Base-by-base conservation (phyloP, 2,329 filamentous ascomycete species). In the Penicillium polonicum region DNA sequence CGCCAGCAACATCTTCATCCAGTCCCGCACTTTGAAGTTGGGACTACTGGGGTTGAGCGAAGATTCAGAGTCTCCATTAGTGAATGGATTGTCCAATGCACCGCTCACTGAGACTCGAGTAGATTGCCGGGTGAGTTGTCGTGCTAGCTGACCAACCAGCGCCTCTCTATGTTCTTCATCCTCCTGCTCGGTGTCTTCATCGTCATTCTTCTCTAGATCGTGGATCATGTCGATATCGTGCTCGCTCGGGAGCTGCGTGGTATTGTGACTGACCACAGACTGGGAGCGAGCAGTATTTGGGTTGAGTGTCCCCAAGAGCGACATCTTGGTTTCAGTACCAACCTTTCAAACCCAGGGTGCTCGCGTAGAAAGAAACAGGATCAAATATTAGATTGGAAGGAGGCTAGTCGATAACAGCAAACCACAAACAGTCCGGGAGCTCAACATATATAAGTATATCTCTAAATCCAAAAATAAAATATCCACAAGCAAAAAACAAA, bases 101-200 rank as follows among this genome's bases (percentile, higher is more conserved):
- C 56, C 55, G 31, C 54, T 60, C 6, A 54, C 48, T 17, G 64
- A 64, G 45, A 64, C 57, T 17, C 58, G 56, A 35, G 64, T 66
- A 4, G 64, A 66, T 23, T 66, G 64, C 6, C 63, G 64, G 8
- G 64, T 65, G 13, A 66, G 55, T n/a, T 52, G 61, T 31, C 63
- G 43, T 15, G 43, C 43, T 45, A 45, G 43, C 6, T 3, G 43
- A 15, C 43, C 25, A 15, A 45, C 43, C 43, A 45, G 25, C 2
- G 17, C 43, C 6, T 45, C 43, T 3, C 6, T 31, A 5, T 15
- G 19, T 45, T 45, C 25, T 15, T 45, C 43, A 0, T 45, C 43
- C 25, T 45, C 43, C 3, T 31, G 10, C 17, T 19, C 10, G 7
- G 43, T 45, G 27, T 45, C 43, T 45, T 45, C 43, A 19, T 45